Percentiles rank a stretch among this genome's conserved stretches.
Conservation (phyloP, 2,329 filamentous ascomycete species). For the Colletotrichum echinochloae region DNA sequence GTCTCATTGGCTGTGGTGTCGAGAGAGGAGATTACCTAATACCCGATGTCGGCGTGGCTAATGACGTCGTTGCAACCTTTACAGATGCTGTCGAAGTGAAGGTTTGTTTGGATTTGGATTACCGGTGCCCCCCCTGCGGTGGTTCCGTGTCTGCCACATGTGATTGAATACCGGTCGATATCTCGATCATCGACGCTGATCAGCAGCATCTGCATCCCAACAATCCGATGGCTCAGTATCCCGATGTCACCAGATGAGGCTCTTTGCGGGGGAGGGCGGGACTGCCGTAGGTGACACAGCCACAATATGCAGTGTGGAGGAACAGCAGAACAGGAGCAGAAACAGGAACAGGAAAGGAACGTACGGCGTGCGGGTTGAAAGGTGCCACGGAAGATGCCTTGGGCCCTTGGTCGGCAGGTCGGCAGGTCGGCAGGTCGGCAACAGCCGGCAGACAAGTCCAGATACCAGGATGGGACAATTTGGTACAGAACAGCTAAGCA, state of each 20-base stretch:
- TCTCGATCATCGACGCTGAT: not conserved
- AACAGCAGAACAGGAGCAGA: not conserved
- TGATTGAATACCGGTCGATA: not conserved
- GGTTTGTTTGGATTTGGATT: too few species aligned
- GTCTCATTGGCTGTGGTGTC: slow-evolving; percentile 14
- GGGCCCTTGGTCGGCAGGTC: slow-evolving; percentile 25
- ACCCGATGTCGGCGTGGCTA: slow-evolving; percentile 29
- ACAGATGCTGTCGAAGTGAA: not conserved
- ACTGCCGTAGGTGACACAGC: slow-evolving; percentile 11
- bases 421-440: too few species aligned
- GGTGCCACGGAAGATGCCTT: slow-evolving; percentile 19
- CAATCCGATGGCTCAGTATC: not conserved
- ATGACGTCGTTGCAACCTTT: slow-evolving; percentile 32
- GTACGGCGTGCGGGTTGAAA: slow-evolving; percentile 9
- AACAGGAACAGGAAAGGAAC: not conserved
- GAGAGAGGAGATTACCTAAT: slow-evolving; percentile 24
- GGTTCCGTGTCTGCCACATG: not conserved
- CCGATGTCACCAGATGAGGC: slow-evolving; percentile 8
- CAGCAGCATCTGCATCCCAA: not conserved
- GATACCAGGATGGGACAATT: slow-evolving; percentile 18
- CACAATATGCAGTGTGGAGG: slow-evolving; percentile 9
- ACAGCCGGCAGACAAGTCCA: slow-evolving; percentile 25
- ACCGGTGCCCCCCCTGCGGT: too few species aligned
- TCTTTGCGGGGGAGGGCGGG: not conserved
- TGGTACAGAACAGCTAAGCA: not conserved